These are phyloP conservation scores for Mikania micrantha DNA, from an alignment of 129 eudicot genomes.

Conservation along the genomic window DNA sequence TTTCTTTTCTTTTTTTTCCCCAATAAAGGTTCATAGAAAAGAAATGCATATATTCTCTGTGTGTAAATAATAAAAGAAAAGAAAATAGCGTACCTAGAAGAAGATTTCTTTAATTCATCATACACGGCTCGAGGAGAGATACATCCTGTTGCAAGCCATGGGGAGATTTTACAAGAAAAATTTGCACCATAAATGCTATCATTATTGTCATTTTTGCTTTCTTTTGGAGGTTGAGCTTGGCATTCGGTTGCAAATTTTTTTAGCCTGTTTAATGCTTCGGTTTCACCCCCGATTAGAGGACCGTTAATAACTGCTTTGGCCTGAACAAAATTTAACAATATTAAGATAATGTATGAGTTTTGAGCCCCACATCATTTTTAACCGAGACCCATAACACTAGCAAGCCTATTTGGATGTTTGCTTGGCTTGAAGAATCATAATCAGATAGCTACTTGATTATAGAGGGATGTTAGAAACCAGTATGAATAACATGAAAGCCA, in stretches of 20 bases:
- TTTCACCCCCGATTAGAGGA: constrained; percentile 82
- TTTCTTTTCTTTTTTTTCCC: no score
- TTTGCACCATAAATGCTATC: constrained; percentile 87
- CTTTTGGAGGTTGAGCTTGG: constrained; percentile 61
- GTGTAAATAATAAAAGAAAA: background rate
- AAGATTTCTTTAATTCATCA: constrained; percentile 80
- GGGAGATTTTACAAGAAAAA: constrained; percentile 93
- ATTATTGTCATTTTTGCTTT: constrained; percentile 48
- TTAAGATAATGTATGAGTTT: background rate
- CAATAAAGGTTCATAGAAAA: no score
- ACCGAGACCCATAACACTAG: background rate
- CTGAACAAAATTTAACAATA: constrained; percentile 29
- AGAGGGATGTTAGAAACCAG: constrained; percentile 55
- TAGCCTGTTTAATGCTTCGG: constrained; percentile 77
- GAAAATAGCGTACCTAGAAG: constrained; percentile 47
- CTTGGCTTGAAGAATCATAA: background rate
- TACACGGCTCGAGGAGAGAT: constrained; percentile 90
- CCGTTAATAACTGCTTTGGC: constrained; percentile 57
- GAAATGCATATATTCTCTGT: background rate
- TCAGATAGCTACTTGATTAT: background rate
- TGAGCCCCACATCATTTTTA: background rate
- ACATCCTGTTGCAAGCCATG: constrained; percentile 93
- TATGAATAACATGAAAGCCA: constrained; percentile 37
- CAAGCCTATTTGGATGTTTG: background rate
- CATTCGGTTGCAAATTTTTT: constrained; percentile 76